Evolutionary conservation across 345 rosid genomes (phyloP).

Genomic region (thale cress (Arabidopsis thaliana)): DNA sequence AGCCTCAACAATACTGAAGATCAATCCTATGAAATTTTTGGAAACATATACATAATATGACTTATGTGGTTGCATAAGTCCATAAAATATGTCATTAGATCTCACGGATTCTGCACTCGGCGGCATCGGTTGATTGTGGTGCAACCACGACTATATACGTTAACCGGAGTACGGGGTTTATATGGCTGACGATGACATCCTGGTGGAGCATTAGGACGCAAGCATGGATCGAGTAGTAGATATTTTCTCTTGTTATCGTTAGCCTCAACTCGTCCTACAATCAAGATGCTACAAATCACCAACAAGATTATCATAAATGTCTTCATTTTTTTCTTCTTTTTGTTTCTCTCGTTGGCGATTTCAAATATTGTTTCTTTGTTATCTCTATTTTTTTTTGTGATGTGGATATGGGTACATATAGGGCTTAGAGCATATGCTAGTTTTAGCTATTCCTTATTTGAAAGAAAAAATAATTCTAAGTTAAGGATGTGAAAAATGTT

Average conservation of each 20-base stretch:
- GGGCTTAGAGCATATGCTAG: not conserved
- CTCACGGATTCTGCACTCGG: not conserved
- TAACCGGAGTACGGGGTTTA: not conserved
- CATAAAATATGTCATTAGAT: not conserved
- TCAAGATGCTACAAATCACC: constrained; percentile 13
- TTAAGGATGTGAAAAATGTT: not conserved
- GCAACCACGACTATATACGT: constrained; percentile 4
- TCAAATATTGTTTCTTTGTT: not conserved
- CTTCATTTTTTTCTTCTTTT: not conserved
- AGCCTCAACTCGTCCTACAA: not conserved
- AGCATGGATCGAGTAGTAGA: not conserved
- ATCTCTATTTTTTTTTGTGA: not conserved
- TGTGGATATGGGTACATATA: not conserved
- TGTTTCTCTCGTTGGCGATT: not conserved
- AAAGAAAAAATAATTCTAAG: not conserved
- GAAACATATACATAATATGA: not conserved
- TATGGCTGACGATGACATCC: not conserved
- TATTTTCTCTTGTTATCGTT: not conserved
- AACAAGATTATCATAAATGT: not conserved
- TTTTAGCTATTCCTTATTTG: not conserved
- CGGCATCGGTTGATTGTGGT: not conserved
- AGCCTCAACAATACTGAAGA: not conserved
- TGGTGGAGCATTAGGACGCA: not conserved
- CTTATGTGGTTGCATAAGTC: not conserved
- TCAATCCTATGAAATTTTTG: not conserved